Evolutionary conservation across 106 monocot genomes (phyloP).

Genomic region (Platanthera zijinensis): DNA sequence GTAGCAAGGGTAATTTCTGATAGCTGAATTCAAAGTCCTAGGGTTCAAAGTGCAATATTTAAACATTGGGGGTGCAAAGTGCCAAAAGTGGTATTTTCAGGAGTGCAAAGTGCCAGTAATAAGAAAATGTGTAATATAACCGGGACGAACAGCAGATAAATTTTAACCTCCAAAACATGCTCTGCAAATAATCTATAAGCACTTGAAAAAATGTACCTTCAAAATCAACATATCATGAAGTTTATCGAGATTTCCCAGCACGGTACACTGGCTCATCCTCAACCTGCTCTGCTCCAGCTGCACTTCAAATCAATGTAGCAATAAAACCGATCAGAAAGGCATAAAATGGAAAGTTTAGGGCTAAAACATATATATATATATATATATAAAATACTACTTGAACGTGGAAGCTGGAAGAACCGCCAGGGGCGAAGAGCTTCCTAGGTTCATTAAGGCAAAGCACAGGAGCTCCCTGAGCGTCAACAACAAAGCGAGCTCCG

Average conservation of each 20-base stretch:
- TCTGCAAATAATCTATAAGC: neutral
- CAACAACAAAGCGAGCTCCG: slow-evolving; percentile 82
- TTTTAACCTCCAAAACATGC: neutral
- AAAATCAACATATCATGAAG: slow-evolving; percentile 39
- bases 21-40: too few species aligned
- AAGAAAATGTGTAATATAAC: too few species aligned
- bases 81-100: too few species aligned
- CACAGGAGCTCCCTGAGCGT: slow-evolving; percentile 53
- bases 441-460: slow-evolving; percentile 47
- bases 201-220: slow-evolving; percentile 31
- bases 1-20: too few species aligned
- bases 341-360: neutral
- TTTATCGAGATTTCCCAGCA: slow-evolving; percentile 65
- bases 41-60: too few species aligned
- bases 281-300: slow-evolving; percentile 78
- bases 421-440: slow-evolving; percentile 16
- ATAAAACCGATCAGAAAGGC: neutral
- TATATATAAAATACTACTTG: too few species aligned
- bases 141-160: neutral
- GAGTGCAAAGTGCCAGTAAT: too few species aligned
- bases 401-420: slow-evolving; percentile 73
- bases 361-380: slow-evolving; percentile 7
- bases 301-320: slow-evolving; percentile 1
- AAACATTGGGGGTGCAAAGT: too few species aligned
- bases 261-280: slow-evolving; percentile 75